Evolutionary conservation across 306 rosid genomes (phyloP).

Genomic region (Prunus mume): DNA sequence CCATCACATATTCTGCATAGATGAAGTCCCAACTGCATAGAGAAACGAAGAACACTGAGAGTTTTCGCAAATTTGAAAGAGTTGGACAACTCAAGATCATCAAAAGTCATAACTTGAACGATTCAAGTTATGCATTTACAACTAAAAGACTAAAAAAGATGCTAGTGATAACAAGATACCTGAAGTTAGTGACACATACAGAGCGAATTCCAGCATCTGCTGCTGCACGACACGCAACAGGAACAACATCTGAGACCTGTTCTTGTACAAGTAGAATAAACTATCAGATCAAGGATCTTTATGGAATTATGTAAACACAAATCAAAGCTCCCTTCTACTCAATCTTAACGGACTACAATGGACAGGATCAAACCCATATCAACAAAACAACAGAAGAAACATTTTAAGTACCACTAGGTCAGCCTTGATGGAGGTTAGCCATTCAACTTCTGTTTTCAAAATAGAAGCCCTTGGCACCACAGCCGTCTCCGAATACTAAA

Average conservation of each 20-base stretch:
- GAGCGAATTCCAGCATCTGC: constrained; percentile 98
- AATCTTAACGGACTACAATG: neutral
- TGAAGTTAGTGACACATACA: constrained; percentile 93
- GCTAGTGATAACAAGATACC: constrained; percentile 37
- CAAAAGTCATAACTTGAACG: constrained; percentile 11
- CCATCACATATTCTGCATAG: constrained; percentile 96
- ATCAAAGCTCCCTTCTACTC: neutral
- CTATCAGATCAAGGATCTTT: constrained; percentile 5
- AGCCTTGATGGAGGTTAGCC: constrained; percentile 88
- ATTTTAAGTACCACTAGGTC: constrained; percentile 74
- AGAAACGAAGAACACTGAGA: constrained; percentile 13
- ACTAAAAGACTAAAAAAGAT: neutral
- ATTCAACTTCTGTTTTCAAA: constrained; percentile 68
- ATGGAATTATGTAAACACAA: neutral
- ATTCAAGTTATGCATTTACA: constrained; percentile 12
- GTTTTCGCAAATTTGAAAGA: neutral
- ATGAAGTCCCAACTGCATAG: constrained; percentile 95
- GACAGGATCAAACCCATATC: neutral
- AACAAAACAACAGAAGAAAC: constrained; percentile 10
- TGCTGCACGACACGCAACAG: constrained; percentile 95
- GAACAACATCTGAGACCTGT: constrained; percentile 96
- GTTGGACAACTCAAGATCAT: constrained; percentile 8
- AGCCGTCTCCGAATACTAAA: constrained; percentile 85
- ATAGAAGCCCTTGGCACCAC: constrained; percentile 76
- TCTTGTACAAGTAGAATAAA: constrained; percentile 17